phyloP scores from a whole-genome alignment of 2,329 filamentous ascomycete species.

The Anthostomella pinea region DNA sequence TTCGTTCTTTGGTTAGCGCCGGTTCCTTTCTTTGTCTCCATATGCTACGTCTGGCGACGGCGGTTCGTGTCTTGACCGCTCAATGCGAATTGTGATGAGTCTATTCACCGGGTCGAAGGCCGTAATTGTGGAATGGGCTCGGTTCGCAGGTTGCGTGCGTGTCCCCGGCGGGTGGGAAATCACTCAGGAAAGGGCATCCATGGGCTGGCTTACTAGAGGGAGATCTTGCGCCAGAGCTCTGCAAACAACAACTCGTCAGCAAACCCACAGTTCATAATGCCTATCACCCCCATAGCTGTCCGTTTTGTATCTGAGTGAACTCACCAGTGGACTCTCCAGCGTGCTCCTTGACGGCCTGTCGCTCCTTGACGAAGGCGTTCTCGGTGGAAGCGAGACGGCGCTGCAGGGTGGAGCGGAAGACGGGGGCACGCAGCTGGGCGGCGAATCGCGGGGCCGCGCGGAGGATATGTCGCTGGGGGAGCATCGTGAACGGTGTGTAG shows the following conservation, averaged over 20 bases:
- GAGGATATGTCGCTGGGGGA: conserved; percentile 59
- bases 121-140: conserved; percentile 1
- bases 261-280: conserved; percentile 3
- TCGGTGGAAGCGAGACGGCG: conserved; percentile 75
- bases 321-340: conserved; percentile 79
- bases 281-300: background rate
- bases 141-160: too few species aligned
- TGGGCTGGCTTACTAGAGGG: conserved; percentile 76
- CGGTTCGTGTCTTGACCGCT: too few species aligned
- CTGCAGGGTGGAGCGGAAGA: conserved; percentile 58
- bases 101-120: too few species aligned
- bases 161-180: background rate
- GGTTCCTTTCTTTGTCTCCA: background rate
- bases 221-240: conserved; percentile 96
- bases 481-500: conserved; percentile 49
- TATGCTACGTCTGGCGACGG: background rate
- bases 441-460: conserved; percentile 62
- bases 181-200: conserved; percentile 1
- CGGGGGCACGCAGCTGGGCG: conserved; percentile 54
- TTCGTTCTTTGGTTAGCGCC: too few species aligned
- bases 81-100: too few species aligned
- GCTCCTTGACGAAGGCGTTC: conserved; percentile 92
- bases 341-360: conserved; percentile 86
- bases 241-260: conserved; percentile 33
- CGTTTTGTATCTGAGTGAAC: too few species aligned